A percentile compares a stretch with the other conserved stretches of the same genome.
Conservation (phyloP, 179 eudicot species). For the Pouteria campechiana region DNA sequence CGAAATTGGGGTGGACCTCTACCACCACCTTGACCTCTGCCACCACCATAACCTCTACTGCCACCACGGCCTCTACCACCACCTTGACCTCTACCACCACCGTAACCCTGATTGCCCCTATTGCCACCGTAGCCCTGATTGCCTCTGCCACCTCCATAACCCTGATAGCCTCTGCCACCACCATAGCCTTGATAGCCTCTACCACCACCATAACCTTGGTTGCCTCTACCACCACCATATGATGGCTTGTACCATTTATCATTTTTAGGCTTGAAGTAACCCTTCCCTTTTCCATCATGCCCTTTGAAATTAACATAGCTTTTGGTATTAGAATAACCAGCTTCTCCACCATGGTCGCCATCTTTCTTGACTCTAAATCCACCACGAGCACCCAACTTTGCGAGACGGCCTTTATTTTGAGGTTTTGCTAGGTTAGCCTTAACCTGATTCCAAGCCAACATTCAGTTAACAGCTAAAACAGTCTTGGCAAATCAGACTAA, state of each 20-base stretch:
- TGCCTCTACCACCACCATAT: neutral
- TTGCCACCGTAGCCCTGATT: too few relatives aligned
- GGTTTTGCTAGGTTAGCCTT: slow-evolving; percentile 19
- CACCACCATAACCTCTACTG: neutral
- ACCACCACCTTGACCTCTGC: too few relatives aligned
- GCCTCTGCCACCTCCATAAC: neutral
- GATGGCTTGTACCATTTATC: neutral
- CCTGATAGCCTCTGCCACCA: too few relatives aligned
- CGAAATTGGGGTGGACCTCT: neutral
- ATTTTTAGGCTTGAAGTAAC: neutral
- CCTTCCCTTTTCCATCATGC: slow-evolving; percentile 2
- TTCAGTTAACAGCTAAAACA: neutral
- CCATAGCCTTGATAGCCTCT: too few relatives aligned
- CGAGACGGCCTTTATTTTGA: slow-evolving; percentile 5
- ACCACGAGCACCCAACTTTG: slow-evolving; percentile 10
- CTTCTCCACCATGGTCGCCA: slow-evolving; percentile 5
- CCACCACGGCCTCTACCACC: neutral
- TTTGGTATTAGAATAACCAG: slow-evolving; percentile 5
- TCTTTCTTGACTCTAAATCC: slow-evolving; percentile 14
- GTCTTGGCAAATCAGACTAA: neutral
- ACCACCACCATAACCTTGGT: too few relatives aligned
- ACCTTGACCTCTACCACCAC: too few relatives aligned
- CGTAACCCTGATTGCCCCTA: too few relatives aligned
- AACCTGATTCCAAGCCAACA: slow-evolving; percentile 6
- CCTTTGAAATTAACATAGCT: slow-evolving; percentile 5